Evolutionary conservation across 306 rosid genomes (phyloP).

Genomic region (Dryas octopetala): DNA sequence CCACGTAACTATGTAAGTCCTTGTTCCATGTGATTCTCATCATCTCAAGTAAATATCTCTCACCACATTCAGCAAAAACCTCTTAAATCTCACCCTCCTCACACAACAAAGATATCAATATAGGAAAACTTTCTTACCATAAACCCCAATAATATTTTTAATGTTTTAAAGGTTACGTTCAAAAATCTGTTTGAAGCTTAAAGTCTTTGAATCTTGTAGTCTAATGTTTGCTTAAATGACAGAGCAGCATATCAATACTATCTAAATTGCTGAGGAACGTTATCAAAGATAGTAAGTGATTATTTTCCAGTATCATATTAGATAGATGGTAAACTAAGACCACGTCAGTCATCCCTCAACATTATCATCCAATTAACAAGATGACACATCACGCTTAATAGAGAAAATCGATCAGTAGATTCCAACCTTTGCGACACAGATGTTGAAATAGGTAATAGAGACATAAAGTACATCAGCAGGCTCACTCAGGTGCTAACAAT

Average conservation of each 20-base stretch:
- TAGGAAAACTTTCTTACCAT: background rate
- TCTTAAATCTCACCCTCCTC: background rate
- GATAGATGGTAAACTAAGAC: background rate
- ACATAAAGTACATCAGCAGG: background rate
- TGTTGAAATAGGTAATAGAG: background rate
- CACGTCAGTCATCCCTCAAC: background rate
- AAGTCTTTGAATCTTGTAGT: background rate
- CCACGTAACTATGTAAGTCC: background rate
- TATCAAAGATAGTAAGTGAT: background rate
- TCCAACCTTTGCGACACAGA: background rate
- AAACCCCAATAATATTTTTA: background rate
- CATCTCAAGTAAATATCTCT: background rate
- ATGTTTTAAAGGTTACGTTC: background rate
- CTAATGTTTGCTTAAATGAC: background rate
- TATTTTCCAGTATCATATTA: background rate
- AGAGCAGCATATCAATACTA: background rate
- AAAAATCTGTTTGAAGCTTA: background rate
- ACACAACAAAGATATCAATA: background rate
- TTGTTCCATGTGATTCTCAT: background rate
- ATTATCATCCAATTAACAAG: background rate
- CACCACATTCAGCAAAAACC: background rate
- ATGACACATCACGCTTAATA: background rate
- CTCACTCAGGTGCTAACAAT: no score
- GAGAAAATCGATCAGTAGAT: background rate
- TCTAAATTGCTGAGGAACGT: background rate